Evolutionary conservation across 2,329 filamentous ascomycete genomes (phyloP).

Genomic region (Trichoderma aggressivum): DNA sequence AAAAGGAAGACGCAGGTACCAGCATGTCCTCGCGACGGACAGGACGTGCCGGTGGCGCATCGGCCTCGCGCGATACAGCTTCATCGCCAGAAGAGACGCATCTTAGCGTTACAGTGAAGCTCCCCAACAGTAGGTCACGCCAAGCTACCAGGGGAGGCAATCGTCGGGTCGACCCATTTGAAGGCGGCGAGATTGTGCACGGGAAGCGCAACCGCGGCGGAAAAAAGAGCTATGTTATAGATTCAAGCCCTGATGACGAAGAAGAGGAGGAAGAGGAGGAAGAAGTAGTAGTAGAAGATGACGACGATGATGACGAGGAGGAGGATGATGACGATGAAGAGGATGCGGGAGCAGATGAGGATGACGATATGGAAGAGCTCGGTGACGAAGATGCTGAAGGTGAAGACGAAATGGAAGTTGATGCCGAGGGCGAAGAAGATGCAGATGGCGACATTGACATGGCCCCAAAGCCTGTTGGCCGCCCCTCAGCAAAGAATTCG

Average conservation of each 20-base stretch:
- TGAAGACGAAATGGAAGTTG: conserved; percentile 44
- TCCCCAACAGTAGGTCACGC: conserved; percentile 50
- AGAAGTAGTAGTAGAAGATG: conserved; percentile 44
- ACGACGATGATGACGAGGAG: conserved; percentile 40
- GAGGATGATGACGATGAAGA: conserved; percentile 43
- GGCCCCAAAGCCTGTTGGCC: conserved; percentile 39
- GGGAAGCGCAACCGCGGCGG: conserved; percentile 52
- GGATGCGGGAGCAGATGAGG: conserved; percentile 30
- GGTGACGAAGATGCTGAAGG: conserved; percentile 38
- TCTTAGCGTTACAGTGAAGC: conserved; percentile 48
- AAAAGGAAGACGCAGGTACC: conserved; percentile 36
- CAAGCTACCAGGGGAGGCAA: conserved; percentile 45
- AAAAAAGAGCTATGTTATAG: conserved; percentile 60
- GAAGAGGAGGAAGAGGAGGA: conserved; percentile 43
- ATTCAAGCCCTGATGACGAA: conserved; percentile 48
- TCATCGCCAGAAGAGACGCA: conserved; percentile 46
- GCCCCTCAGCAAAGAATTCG: conserved; percentile 39
- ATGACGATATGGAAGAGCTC: conserved; percentile 39
- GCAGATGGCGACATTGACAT: conserved; percentile 48
- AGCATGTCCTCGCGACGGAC: conserved; percentile 52
- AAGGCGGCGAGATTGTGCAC: conserved; percentile 46
- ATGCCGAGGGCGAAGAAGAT: conserved; percentile 46
- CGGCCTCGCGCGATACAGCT: conserved; percentile 43
- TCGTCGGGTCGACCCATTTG: conserved; percentile 39
- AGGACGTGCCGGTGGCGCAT: conserved; percentile 43